Evolutionary conservation across 1,139 yeast genomes (phyloP).

Genomic region (Tardiomyces digboiensis): DNA sequence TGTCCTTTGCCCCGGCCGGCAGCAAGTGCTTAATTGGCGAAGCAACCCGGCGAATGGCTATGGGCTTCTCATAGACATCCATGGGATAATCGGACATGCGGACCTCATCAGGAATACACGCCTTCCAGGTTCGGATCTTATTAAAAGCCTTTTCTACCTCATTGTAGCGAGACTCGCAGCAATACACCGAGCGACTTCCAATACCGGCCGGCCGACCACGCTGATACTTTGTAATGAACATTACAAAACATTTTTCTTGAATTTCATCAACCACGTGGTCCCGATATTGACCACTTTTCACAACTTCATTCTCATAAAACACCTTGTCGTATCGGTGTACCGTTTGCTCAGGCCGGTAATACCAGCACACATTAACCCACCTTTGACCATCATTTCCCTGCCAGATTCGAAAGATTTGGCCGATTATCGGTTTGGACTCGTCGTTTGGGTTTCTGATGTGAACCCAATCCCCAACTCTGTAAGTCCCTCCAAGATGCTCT

Average conservation of each 20-base stretch:
- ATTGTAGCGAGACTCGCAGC: constrained; percentile 92
- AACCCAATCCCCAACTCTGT: constrained; percentile 94
- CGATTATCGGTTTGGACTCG: constrained; percentile 81
- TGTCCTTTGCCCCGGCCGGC: constrained; percentile 60
- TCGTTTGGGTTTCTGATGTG: constrained; percentile 81
- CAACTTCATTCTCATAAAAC: constrained; percentile 89
- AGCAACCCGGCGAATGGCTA: constrained; percentile 53
- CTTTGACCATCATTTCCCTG: constrained; percentile 69
- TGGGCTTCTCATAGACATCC: constrained; percentile 37
- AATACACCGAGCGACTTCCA: constrained; percentile 56
- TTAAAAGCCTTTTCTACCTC: constrained; percentile 86
- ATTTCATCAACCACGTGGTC: constrained; percentile 87
- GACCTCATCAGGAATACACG: constrained; percentile 95
- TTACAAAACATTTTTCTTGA: constrained; percentile 89
- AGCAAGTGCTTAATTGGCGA: constrained; percentile 77
- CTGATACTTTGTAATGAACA: constrained; percentile 88
- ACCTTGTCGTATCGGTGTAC: constrained; percentile 85
- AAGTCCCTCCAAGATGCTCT: constrained; percentile 60
- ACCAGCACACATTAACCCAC: constrained; percentile 96
- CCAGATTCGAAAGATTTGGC: constrained; percentile 93
- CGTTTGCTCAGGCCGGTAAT: constrained; percentile 94
- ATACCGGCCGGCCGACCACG: constrained; percentile 89
- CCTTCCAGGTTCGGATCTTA: constrained; percentile 96
- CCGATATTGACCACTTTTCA: constrained; percentile 94
- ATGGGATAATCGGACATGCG: constrained; percentile 78